Percentiles rank a stretch among this genome's conserved stretches.
Evolutionary conservation across 2,329 filamentous ascomycete species (phyloP).

Genomic region (Rhynchosporium secalis): DNA sequence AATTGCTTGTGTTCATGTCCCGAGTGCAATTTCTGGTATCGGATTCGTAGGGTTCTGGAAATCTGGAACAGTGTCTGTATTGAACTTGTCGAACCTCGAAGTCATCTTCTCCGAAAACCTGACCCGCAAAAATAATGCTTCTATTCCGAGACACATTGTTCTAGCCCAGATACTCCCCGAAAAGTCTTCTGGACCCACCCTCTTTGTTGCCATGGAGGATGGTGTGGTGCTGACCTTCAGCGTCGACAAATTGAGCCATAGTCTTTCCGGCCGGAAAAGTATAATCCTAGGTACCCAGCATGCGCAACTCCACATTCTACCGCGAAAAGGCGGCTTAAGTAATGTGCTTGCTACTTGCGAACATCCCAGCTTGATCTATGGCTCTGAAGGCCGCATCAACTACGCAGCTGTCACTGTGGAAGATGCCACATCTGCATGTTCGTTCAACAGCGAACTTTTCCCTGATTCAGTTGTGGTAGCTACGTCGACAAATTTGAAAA

Average conservation of each 20-base stretch:
- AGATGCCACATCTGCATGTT: slow-evolving; percentile 76
- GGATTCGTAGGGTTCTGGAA: slow-evolving; percentile 89
- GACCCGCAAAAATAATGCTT: slow-evolving; percentile 64
- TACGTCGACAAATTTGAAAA: slow-evolving; percentile 71
- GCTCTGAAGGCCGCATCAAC: slow-evolving; percentile 79
- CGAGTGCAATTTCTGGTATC: slow-evolving; percentile 60
- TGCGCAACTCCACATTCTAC: slow-evolving; percentile 76
- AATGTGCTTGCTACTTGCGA: slow-evolving; percentile 94
- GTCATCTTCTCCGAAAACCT: slow-evolving; percentile 65
- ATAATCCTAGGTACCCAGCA: slow-evolving; percentile 85
- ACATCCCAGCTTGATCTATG: slow-evolving; percentile 91
- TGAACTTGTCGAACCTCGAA: slow-evolving; percentile 66
- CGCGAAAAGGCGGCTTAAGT: slow-evolving; percentile 64
- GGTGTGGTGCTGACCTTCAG: slow-evolving; percentile 85
- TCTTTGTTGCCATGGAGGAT: slow-evolving; percentile 90
- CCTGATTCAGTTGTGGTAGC: slow-evolving; percentile 80
- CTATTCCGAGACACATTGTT: slow-evolving; percentile 79
- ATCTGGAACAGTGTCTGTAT: slow-evolving; percentile 73
- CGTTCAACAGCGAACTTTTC: slow-evolving; percentile 80
- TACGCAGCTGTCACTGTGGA: slow-evolving; percentile 94
- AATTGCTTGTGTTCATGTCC: slow-evolving; percentile 80
- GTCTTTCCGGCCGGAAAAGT: slow-evolving; percentile 72
- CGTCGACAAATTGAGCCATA: slow-evolving; percentile 60
- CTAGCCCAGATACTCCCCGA: slow-evolving; percentile 75
- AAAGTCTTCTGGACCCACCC: slow-evolving; percentile 59